Percentiles rank a stretch among this genome's conserved stretches.
Conservation (phyloP, 495 filamentous ascomycete genomes). For the Neurospora tetrasperma region DNA sequence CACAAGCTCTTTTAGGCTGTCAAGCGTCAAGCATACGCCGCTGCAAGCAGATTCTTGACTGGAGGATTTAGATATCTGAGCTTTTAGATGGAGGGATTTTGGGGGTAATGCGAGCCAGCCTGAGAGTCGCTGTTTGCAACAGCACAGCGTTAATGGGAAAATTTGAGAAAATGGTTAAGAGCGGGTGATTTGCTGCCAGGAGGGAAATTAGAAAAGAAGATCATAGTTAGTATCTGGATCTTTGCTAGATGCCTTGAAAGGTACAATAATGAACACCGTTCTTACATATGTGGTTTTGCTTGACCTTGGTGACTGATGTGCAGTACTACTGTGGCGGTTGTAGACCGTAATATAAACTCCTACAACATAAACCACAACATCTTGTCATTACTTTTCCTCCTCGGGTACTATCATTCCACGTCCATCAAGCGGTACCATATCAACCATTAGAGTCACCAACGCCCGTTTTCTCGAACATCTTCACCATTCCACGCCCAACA, state of each 20-base stretch:
- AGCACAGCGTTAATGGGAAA: not conserved
- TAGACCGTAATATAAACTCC: not conserved
- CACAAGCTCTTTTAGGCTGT: slow-evolving; percentile 76
- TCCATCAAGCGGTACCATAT: not conserved
- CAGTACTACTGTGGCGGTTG: not conserved
- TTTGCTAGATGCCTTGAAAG: not conserved
- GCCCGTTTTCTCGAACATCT: not conserved
- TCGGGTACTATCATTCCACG: not conserved
- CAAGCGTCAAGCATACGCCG: not conserved
- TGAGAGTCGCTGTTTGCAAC: not conserved
- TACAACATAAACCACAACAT: not conserved
- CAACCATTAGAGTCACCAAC: not conserved
- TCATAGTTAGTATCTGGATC: not conserved
- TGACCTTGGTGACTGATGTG: not conserved
- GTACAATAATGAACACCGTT: not conserved
- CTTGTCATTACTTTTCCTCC: not conserved
- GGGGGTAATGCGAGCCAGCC: not conserved
- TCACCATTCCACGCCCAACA: slow-evolving; percentile 39
- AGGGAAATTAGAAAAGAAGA: not conserved
- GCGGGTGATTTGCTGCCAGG: not conserved
- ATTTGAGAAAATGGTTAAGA: not conserved
- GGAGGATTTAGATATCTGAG: not conserved
- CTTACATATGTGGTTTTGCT: not conserved
- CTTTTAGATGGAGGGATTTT: not conserved
- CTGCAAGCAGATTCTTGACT: not conserved